These are phyloP conservation scores for Rhizopogon vinicolor DNA, from an alignment of 768 basidiomycete species.

Conservation along the genomic window DNA sequence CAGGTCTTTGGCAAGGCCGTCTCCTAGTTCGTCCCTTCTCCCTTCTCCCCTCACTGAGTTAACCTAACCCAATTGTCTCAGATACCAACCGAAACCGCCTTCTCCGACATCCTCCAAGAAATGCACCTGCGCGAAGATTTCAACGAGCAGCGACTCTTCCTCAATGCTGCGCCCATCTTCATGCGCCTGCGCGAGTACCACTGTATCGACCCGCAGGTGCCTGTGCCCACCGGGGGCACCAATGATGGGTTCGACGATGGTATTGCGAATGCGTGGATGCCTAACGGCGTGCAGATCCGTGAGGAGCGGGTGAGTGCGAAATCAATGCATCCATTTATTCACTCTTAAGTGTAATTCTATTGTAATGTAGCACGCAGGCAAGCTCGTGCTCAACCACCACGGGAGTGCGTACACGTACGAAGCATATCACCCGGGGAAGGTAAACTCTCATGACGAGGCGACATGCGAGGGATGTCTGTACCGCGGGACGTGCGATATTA, in stretches of 20 bases:
- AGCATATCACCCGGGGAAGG: constrained; percentile 32
- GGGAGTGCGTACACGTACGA: constrained; percentile 31
- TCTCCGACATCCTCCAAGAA: constrained; percentile 15
- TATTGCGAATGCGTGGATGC: constrained; percentile 39
- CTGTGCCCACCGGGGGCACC: constrained; percentile 17
- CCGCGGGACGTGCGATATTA: constrained; percentile 23
- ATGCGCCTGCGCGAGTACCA: constrained; percentile 56
- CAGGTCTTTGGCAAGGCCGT: constrained; percentile 60
- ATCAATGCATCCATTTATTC: constrained; percentile 7
- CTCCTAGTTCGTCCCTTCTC: constrained; percentile 43
- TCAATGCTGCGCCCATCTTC: constrained; percentile 49
- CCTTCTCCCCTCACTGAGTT: background rate
- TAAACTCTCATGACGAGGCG: constrained; percentile 38
- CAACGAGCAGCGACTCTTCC: constrained; percentile 27
- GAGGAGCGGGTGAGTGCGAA: constrained; percentile 14
- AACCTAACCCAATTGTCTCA: background rate
- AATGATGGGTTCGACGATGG: constrained; percentile 28
- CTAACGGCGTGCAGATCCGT: constrained; percentile 11
- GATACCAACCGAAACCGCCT: constrained; percentile 16
- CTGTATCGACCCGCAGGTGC: constrained; percentile 38
- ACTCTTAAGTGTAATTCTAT: too few species aligned
- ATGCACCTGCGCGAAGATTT: constrained; percentile 24
- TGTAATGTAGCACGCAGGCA: background rate
- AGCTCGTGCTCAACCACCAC: background rate
- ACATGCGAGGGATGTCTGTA: constrained; percentile 30